A percentile compares a stretch with the other conserved stretches of the same genome.
These are phyloP conservation scores for Daldinia sp. DNA, from an alignment of 2,329 filamentous ascomycete species.

Conservation along the genomic window DNA sequence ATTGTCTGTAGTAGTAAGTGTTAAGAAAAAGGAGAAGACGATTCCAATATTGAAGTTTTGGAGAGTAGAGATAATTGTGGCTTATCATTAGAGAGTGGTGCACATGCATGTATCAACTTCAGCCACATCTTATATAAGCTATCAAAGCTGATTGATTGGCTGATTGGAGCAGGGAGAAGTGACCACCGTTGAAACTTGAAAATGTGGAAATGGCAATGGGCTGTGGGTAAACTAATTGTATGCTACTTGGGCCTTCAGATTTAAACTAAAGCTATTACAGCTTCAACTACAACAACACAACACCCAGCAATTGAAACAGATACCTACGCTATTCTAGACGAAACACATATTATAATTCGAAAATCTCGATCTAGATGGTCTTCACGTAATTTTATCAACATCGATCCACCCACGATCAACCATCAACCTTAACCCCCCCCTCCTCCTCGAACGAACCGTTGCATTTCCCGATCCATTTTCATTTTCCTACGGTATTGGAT, in stretches of 20 bases:
- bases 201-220: constrained; percentile 29
- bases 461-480: constrained; percentile 34
- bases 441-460: constrained; percentile 36
- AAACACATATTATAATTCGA: neutral
- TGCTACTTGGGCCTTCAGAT: constrained; percentile 12
- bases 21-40: no score
- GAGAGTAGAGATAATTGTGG: neutral
- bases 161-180: constrained; percentile 23
- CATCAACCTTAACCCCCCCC: constrained; percentile 7
- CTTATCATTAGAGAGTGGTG: neutral
- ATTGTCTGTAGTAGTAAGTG: neutral
- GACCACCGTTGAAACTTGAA: constrained; percentile 42
- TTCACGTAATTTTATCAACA: constrained; percentile 31
- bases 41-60: neutral
- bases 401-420: constrained; percentile 32
- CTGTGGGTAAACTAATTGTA: constrained; percentile 15
- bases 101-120: constrained; percentile 4
- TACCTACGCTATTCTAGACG: neutral
- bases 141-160: constrained; percentile 24
- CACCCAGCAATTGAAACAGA: constrained; percentile 4
- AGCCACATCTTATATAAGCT: constrained; percentile 33
- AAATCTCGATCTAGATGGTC: constrained; percentile 29
- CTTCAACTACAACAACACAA: constrained; percentile 12
- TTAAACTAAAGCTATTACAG: constrained; percentile 16
- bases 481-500: constrained; percentile 25